These are phyloP conservation scores for Cenococcum geophilum DNA, from an alignment of 495 filamentous ascomycete genomes.

Conservation along the genomic window DNA sequence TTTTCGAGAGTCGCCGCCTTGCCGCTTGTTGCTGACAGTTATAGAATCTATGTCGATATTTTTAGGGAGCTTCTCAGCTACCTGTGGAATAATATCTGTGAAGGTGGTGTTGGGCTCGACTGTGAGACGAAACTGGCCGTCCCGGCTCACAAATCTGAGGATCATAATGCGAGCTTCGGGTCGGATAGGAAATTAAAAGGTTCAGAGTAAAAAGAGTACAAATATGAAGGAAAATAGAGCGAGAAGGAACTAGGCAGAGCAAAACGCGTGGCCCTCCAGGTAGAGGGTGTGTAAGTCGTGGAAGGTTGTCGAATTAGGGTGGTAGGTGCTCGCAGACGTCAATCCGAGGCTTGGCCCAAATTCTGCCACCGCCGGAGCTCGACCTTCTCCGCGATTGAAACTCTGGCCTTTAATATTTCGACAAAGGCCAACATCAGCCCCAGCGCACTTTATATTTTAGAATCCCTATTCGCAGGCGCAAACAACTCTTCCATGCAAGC, in stretches of 20 bases:
- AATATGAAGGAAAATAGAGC: neutral
- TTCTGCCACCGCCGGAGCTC: neutral
- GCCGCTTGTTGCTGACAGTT: constrained; percentile 71
- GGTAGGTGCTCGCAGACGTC: neutral
- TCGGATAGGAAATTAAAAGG: neutral
- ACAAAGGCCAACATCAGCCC: neutral
- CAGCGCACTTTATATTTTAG: neutral
- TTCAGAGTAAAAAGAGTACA: neutral
- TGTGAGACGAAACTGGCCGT: constrained; percentile 63
- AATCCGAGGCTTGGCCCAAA: neutral
- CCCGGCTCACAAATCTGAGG: constrained; percentile 59
- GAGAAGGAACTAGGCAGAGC: constrained; percentile 11
- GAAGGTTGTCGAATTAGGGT: constrained; percentile 9
- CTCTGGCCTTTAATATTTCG: constrained; percentile 5
- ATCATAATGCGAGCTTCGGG: constrained; percentile 47
- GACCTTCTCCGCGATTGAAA: constrained; percentile 4
- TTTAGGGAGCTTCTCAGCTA: constrained; percentile 58
- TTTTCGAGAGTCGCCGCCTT: constrained; percentile 64
- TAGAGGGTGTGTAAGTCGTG: constrained; percentile 6
- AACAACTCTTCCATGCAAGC: neutral
- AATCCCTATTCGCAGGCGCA: neutral
- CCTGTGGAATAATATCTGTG: constrained; percentile 49
- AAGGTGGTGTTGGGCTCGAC: constrained; percentile 51
- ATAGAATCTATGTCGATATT: constrained; percentile 70
- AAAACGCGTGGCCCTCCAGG: neutral